phyloP scores from a whole-genome alignment of 164 flowering plant species.

The Pachysandra terminalis region DNA sequence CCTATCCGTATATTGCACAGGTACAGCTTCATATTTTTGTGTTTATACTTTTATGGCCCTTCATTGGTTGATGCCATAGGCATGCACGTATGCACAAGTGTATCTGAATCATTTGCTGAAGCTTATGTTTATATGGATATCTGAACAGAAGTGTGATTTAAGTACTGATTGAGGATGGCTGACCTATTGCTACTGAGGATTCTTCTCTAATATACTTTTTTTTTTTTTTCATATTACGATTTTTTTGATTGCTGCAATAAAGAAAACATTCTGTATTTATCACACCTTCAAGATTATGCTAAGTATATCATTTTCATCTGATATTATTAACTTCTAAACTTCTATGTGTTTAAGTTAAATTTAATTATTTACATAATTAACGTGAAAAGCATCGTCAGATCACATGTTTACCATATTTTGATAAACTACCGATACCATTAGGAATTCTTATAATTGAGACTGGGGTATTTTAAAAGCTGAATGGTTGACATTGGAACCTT shows the following conservation, averaged over 20 bases:
- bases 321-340: not conserved
- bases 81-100: not conserved
- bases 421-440: not conserved
- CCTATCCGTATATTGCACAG: constrained; percentile 98
- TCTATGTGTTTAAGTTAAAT: no score
- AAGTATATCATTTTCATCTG: not conserved
- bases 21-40: constrained; percentile 28
- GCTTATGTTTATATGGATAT: not conserved
- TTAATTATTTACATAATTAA: no score
- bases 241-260: no score
- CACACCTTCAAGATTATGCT: not conserved
- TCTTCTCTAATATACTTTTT: no score
- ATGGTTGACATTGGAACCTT: not conserved
- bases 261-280: no score
- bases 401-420: not conserved
- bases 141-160: not conserved
- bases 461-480: not conserved
- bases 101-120: not conserved
- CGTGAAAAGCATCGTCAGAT: no score
- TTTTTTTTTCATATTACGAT: not conserved
- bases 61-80: not conserved
- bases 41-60: constrained; percentile 1
- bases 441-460: not conserved
- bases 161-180: not conserved
- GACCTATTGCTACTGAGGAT: not conserved